Percentiles rank a stretch among this genome's conserved stretches.
phyloP scores from a whole-genome alignment of 768 basidiomycete species.

The Tulasnella sp. region DNA sequence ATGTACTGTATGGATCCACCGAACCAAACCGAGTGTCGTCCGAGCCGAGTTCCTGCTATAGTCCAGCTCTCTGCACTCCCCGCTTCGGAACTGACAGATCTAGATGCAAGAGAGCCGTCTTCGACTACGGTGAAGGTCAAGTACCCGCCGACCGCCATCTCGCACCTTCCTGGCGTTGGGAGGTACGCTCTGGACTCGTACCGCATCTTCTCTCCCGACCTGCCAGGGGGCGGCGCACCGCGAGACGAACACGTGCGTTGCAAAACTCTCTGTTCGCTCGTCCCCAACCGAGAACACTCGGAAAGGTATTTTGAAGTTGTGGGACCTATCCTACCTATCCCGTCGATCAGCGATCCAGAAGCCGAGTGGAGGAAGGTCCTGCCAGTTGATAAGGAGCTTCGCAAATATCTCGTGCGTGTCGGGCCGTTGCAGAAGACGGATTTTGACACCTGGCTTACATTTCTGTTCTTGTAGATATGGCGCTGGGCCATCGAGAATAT shows the following conservation, averaged over 20 bases:
- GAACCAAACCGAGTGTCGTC: constrained; percentile 12
- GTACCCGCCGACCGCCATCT: constrained; percentile 42
- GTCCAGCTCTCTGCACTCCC: constrained; percentile 19
- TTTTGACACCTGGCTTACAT: not conserved
- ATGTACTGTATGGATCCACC: constrained; percentile 41
- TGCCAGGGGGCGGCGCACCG: constrained; percentile 24
- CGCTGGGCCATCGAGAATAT: constrained; percentile 11
- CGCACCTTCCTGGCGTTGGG: constrained; percentile 55
- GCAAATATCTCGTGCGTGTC: constrained; percentile 50
- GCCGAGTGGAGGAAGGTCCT: constrained; percentile 54
- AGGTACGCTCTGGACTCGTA: constrained; percentile 68
- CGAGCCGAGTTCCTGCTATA: constrained; percentile 25
- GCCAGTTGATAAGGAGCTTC: constrained; percentile 59
- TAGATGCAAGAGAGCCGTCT: constrained; percentile 1
- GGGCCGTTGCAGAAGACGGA: too few relatives aligned
- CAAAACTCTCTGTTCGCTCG: not conserved
- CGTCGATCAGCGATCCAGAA: constrained; percentile 22
- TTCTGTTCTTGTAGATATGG: not conserved
- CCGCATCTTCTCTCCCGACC: constrained; percentile 45
- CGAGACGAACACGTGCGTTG: constrained; percentile 20
- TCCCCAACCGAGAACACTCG: constrained; percentile 10
- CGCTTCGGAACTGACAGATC: not conserved
- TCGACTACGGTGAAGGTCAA: constrained; percentile 1
- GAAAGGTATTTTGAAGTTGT: constrained; percentile 20
- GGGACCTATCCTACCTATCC: constrained; percentile 21